phyloP scores from a whole-genome alignment of 1,284 basidiomycete genomes.

The Ceratobasidium sp. region DNA sequence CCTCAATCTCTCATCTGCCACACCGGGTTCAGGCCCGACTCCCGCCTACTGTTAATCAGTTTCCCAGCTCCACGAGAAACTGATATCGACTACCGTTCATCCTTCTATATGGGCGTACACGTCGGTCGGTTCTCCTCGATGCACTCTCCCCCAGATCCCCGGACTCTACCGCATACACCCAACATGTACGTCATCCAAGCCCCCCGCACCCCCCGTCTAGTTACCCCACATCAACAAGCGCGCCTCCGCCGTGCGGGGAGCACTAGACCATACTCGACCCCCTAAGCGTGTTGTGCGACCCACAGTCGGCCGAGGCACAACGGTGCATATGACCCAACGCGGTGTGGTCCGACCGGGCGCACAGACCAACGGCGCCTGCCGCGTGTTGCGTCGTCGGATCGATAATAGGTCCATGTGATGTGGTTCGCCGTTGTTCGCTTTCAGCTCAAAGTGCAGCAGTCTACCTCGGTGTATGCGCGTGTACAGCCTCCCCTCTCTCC shows the following conservation, averaged over 20 bases:
- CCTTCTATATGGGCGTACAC: slow-evolving; percentile 1
- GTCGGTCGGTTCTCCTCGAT: slow-evolving; percentile 19
- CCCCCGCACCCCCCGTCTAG: slow-evolving; percentile 13
- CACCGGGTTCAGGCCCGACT: slow-evolving; percentile 6
- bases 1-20: slow-evolving; percentile 6
- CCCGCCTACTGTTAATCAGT: not conserved
- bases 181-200: not conserved
- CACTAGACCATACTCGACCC: slow-evolving; percentile 2
- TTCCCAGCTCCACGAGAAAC: not conserved
- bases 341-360: no score
- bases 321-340: not conserved
- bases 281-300: not conserved
- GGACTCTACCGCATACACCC: not conserved
- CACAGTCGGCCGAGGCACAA: slow-evolving; percentile 23
- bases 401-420: not conserved
- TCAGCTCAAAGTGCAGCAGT: not conserved
- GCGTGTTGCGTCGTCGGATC: not conserved
- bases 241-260: not conserved
- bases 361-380: not conserved
- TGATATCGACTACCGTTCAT: not conserved
- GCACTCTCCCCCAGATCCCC: slow-evolving; percentile 1
- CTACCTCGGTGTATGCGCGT: not conserved
- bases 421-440: not conserved
- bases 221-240: slow-evolving; percentile 8
- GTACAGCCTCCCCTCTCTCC: not conserved